Evolutionary conservation across 768 basidiomycete species (phyloP), one percentile per base, ranked within the genome.

Genomic region (Termitomyces sp.): DNA sequence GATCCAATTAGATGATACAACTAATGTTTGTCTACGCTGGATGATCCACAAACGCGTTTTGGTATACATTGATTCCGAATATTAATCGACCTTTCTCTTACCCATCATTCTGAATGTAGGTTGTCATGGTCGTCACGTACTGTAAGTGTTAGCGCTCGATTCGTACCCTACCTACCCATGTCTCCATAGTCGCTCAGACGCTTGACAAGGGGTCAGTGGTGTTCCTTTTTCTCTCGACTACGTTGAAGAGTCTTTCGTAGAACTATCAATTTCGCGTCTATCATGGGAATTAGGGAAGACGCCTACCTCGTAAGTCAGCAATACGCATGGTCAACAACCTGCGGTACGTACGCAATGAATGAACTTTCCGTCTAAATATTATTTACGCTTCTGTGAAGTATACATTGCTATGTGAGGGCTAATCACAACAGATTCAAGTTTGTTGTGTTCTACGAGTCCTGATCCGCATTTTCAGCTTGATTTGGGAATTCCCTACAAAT

Each of bases 401-500:
- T 76, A 78, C 58, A 76, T 76, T 59, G 74, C 74, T 3, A 76
- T 78, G 74, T 73, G 59, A 57, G 64, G 26, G 12, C 5, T 52
- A 6, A 20, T 13, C 12, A 22, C 5, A 40, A 39, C 2, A 7
- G 37, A 52, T 14, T 45, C 9, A 39, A 20, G 4, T 39, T 13
- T 12, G 24, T 24, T 34, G 2, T 51, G 26, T 7, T 27, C 7
- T n/a, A 18, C 14, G 5, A 14, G 24, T 36, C 2, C 26, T 40
- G 18, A 39, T 53, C 24, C 4, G 4, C 44, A 24, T 13, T 42
- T 53, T 16, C 57, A 76, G 74, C 42, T 65, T 78, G 14, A 44
- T 70, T 16, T 78, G 76, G 77, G 77, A 82, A 65, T 76, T 80
- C 40, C 81, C 80, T 0, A 76, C 79, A 5, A 82, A 81, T 60